phyloP scores from a whole-genome alignment of 192 early-diverging fungal species.

The Mortierella alpina region DNA sequence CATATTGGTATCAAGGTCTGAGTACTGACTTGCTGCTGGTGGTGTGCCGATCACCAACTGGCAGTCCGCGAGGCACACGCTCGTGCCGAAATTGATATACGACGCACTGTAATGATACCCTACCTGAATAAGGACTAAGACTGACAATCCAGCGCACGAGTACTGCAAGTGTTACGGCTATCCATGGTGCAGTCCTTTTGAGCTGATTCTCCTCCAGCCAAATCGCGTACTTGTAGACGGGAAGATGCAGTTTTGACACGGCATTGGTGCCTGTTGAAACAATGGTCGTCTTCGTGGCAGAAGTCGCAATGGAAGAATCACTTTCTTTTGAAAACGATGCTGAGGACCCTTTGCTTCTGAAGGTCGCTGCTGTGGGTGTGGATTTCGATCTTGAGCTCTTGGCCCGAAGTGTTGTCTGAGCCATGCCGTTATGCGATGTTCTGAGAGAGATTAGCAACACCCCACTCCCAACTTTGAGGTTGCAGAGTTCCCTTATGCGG shows the following conservation, averaged over 20 bases:
- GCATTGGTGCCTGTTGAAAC: background rate
- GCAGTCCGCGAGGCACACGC: no score
- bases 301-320: no score
- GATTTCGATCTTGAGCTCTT: conserved; percentile 17
- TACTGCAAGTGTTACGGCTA: conserved; percentile 61
- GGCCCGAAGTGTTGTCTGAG: conserved; percentile 23
- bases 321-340: background rate
- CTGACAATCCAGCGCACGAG: conserved; percentile 75
- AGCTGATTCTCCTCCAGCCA: conserved; percentile 57
- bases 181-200: conserved; percentile 45
- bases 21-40: no score
- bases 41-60: no score
- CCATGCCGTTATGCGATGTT: conserved; percentile 56
- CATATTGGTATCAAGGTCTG: no score
- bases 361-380: background rate
- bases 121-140: conserved; percentile 82
- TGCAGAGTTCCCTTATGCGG: no score
- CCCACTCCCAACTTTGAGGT: no score
- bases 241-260: conserved; percentile 16
- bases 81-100: background rate
- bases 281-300: background rate
- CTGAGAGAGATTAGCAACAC: no score
- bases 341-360: background rate
- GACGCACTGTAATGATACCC: background rate
- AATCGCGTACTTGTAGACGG: conserved; percentile 26